phyloP scores from a whole-genome alignment of 768 basidiomycete genomes.

The Peribolospora baueri region DNA sequence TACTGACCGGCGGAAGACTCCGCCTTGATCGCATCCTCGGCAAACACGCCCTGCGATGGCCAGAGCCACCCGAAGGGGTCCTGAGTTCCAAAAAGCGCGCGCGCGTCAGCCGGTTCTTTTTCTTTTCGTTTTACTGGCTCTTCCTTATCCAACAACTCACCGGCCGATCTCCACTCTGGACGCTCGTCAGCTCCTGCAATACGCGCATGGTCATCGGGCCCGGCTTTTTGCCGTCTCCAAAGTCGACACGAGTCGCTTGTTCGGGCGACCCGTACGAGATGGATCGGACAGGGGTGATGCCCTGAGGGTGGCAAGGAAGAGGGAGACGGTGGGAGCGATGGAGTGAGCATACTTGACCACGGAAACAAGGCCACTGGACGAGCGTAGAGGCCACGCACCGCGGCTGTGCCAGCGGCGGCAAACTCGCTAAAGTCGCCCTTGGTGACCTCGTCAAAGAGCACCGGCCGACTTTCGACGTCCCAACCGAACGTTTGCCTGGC shows the following conservation, averaged over 20 bases:
- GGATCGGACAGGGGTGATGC: constrained; percentile 13
- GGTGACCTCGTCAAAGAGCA: constrained; percentile 12
- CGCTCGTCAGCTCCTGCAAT: constrained; percentile 10
- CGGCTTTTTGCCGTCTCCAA: constrained; percentile 13
- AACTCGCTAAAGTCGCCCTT: constrained; percentile 11
- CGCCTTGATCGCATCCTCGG: no score
- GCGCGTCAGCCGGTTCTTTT: neutral
- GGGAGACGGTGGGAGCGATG: neutral
- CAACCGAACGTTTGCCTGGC: constrained; percentile 11
- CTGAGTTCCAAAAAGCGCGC: neutral
- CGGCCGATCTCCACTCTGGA: constrained; percentile 10
- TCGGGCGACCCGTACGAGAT: constrained; percentile 9
- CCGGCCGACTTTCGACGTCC: constrained; percentile 9
- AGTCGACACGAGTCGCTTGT: constrained; percentile 5
- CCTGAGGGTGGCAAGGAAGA: neutral
- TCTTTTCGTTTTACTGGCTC: neutral
- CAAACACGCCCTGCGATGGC: constrained; percentile 9
- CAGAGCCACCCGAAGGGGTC: constrained; percentile 8
- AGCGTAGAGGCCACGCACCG: constrained; percentile 3
- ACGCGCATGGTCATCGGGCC: constrained; percentile 11
- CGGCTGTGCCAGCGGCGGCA: constrained; percentile 14
- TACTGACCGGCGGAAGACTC: no score
- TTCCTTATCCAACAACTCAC: neutral
- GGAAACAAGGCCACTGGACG: neutral
- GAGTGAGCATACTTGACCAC: neutral